Conservation (phyloP, 345 rosid genomes). For the Sonneratia alba region DNA sequence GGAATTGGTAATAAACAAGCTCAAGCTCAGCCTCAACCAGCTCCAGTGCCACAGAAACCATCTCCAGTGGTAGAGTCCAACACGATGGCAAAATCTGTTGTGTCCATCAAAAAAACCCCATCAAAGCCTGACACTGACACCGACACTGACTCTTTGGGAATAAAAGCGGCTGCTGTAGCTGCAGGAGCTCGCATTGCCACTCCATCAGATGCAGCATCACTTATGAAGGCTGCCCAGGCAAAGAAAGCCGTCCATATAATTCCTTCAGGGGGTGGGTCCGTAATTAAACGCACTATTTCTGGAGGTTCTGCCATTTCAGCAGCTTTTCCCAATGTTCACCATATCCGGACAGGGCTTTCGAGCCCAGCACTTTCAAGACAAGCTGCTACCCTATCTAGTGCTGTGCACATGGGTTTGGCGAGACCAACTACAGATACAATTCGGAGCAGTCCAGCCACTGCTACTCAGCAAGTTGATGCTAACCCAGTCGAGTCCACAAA, state of each 20-base stretch:
- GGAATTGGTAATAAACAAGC: constrained; percentile 1
- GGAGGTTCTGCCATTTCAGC: constrained; percentile 24
- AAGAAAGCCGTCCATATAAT: constrained; percentile 42
- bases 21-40: constrained; percentile 5
- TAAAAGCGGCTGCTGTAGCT: constrained; percentile 73
- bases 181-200: constrained; percentile 72
- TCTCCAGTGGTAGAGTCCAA: neutral
- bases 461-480: neutral
- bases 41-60: neutral
- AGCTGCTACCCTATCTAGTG: neutral
- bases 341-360: constrained; percentile 3
- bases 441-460: neutral
- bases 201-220: constrained; percentile 41
- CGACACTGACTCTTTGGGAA: constrained; percentile 39
- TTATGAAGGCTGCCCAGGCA: constrained; percentile 49
- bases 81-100: neutral
- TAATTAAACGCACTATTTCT: constrained; percentile 19
- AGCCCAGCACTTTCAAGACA: constrained; percentile 3
- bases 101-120: constrained; percentile 20
- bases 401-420: neutral
- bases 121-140: constrained; percentile 15
- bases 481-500: neutral
- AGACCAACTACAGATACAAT: neutral
- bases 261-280: constrained; percentile 29
- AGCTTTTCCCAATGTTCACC: constrained; percentile 20